These are phyloP conservation scores for Candida incommunis DNA, from an alignment of 805 yeast species.

Conservation along the genomic window DNA sequence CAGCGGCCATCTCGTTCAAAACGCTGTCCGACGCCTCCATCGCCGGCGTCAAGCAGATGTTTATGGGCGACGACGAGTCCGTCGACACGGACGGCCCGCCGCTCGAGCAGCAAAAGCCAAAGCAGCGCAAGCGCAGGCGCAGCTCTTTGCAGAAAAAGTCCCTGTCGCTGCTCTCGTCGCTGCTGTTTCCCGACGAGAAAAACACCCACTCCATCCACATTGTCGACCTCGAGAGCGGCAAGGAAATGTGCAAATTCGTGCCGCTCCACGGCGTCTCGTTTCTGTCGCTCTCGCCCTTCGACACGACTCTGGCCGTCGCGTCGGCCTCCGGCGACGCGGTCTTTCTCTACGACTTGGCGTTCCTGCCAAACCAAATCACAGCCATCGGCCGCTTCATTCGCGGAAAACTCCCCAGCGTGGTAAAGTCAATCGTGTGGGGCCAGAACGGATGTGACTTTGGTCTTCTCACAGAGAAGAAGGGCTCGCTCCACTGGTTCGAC, in stretches of 20 bases:
- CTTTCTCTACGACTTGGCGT: conserved; percentile 49
- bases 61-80: conserved; percentile 1
- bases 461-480: conserved; percentile 37
- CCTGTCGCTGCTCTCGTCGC: conserved; percentile 5
- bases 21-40: conserved; percentile 36
- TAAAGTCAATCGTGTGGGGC: conserved; percentile 41
- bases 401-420: conserved; percentile 47
- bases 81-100: not conserved
- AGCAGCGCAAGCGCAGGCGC: not conserved
- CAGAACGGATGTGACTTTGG: conserved; percentile 30
- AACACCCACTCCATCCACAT: conserved; percentile 25
- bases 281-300: conserved; percentile 48
- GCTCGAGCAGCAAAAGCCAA: conserved; percentile 1
- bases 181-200: conserved; percentile 12
- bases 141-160: not conserved
- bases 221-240: conserved; percentile 31
- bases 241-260: conserved; percentile 30
- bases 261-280: conserved; percentile 52
- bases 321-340: conserved; percentile 47
- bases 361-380: conserved; percentile 34
- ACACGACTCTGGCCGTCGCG: conserved; percentile 38
- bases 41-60: conserved; percentile 24
- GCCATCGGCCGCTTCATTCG: conserved; percentile 44
- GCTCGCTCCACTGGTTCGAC: conserved; percentile 51
- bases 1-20: conserved; percentile 36